Percentiles rank a stretch among this genome's conserved stretches.
Evolutionary conservation across 192 early-diverging fungal species (phyloP).

Genomic region (Spizellomyces punctatus): DNA sequence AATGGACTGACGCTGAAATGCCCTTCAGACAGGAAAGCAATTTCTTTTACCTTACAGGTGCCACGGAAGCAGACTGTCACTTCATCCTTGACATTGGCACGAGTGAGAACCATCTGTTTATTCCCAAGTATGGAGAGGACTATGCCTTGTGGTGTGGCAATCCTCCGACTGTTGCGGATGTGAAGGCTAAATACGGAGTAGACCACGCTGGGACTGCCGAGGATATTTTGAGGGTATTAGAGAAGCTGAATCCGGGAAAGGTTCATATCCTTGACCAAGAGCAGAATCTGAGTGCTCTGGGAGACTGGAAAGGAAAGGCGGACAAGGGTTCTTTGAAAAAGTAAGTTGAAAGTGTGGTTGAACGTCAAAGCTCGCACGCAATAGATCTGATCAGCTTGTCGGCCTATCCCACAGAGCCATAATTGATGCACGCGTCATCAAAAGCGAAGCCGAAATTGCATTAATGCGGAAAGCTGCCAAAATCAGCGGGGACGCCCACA

Average conservation of each 20-base stretch:
- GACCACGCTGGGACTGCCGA: conserved; percentile 68
- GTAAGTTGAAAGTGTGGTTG: too few relatives aligned
- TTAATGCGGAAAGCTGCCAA: conserved; percentile 77
- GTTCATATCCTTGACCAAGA: conserved; percentile 53
- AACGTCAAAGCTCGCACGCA: too few relatives aligned
- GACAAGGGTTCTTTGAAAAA: background rate
- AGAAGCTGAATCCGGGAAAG: conserved; percentile 28
- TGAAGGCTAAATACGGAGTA: conserved; percentile 64
- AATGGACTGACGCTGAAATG: conserved; percentile 74
- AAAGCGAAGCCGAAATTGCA: conserved; percentile 75
- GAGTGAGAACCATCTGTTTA: conserved; percentile 63
- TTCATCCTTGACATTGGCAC: conserved; percentile 70
- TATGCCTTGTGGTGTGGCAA: conserved; percentile 85
- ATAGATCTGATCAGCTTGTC: too few relatives aligned
- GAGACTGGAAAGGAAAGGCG: conserved; percentile 7
- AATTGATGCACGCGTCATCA: conserved; percentile 78
- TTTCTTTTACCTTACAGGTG: conserved; percentile 86
- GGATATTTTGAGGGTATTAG: conserved; percentile 54
- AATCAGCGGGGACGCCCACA: conserved; percentile 78
- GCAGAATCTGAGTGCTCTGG: conserved; percentile 23
- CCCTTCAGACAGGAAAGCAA: conserved; percentile 86
- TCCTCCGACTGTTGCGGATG: conserved; percentile 54
- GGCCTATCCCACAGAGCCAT: conserved; percentile 50
- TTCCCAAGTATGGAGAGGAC: conserved; percentile 62
- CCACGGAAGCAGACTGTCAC: conserved; percentile 71